Conservation (phyloP, 768 basidiomycete species). For the Russula ochroleuca region DNA sequence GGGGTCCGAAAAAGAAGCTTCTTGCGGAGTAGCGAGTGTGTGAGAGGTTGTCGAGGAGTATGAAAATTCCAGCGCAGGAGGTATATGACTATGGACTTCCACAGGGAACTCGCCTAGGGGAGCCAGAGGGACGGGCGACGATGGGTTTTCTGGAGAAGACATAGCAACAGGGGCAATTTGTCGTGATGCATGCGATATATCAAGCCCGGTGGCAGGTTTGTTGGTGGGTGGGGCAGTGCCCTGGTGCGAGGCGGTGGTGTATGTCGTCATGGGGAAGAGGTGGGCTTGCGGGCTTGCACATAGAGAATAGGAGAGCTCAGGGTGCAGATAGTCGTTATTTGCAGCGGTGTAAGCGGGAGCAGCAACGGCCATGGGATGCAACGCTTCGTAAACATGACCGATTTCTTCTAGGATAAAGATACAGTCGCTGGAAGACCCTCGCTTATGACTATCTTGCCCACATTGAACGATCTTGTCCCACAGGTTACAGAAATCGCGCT, state of each 20-base stretch:
- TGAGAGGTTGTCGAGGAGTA: neutral
- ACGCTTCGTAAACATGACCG: neutral
- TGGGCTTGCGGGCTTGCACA: neutral
- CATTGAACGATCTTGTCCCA: neutral
- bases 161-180: no score
- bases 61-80: neutral
- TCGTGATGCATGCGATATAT: no score
- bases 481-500: neutral
- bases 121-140: neutral
- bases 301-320: neutral
- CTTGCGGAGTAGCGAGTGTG: neutral
- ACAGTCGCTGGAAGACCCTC: neutral
- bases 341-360: neutral
- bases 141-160: no score
- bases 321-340: neutral
- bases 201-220: no score
- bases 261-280: no score
- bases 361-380: neutral
- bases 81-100: neutral
- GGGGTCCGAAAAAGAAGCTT: neutral
- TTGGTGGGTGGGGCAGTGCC: no score
- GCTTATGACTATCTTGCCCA: neutral
- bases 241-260: no score
- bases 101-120: no score
- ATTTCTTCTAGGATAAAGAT: neutral